Conservation (phyloP, 768 basidiomycete species). For the Phylloporus arenicola region DNA sequence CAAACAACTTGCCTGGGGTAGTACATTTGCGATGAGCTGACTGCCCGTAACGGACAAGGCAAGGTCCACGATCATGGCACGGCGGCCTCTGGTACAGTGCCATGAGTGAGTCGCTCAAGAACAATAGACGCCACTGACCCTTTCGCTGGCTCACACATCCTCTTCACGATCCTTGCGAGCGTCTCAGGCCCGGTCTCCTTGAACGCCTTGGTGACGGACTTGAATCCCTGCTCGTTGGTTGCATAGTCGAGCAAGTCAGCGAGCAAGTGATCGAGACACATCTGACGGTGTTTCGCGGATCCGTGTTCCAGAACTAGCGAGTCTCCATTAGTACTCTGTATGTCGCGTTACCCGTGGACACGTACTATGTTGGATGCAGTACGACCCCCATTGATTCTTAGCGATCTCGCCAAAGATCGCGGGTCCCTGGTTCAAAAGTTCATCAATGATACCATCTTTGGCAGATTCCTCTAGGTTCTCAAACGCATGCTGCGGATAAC, state of each 20-base stretch:
- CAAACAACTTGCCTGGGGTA: slow-evolving; percentile 56
- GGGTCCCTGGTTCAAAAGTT: slow-evolving; percentile 69
- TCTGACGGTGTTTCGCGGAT: slow-evolving; percentile 63
- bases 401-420: slow-evolving; percentile 67
- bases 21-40: slow-evolving; percentile 76
- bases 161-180: slow-evolving; percentile 64
- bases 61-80: slow-evolving; percentile 83
- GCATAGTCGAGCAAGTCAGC: slow-evolving; percentile 74
- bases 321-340: slow-evolving; percentile 3
- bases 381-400: slow-evolving; percentile 87
- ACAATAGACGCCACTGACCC: slow-evolving; percentile 40
- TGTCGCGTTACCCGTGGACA: slow-evolving; percentile 2
- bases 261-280: slow-evolving; percentile 75
- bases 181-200: slow-evolving; percentile 81
- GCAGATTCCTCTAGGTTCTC: slow-evolving; percentile 80
- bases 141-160: slow-evolving; percentile 84
- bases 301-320: slow-evolving; percentile 76
- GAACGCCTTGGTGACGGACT: slow-evolving; percentile 80
- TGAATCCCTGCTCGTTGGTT: slow-evolving; percentile 81
- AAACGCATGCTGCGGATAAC: slow-evolving; percentile 59
- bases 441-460: slow-evolving; percentile 80
- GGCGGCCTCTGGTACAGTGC: slow-evolving; percentile 49
- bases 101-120: slow-evolving; percentile 2
- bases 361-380: slow-evolving; percentile 82
- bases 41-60: slow-evolving; percentile 81